Evolutionary conservation across 176 grass and related monocot genomes (phyloP), one percentile per base, ranked within the genome.

Genomic region (Oryza glaberrima): DNA sequence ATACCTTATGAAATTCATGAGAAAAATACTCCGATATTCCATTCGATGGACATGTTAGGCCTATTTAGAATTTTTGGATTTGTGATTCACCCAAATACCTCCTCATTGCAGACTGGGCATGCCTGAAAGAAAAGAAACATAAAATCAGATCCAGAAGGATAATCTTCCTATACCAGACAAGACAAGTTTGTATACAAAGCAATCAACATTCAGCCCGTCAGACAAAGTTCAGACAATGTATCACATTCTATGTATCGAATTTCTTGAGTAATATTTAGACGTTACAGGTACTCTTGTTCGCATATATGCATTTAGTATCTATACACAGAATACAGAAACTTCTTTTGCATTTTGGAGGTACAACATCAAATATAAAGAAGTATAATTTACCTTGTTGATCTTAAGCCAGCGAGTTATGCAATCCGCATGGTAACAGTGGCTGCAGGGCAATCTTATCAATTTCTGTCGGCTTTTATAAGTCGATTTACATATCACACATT

Each of bases 381-480:
- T 45, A n/a, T 52, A 86, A 3, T 38, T 36, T 85, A 93, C 94
- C 89, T 93, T 96, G 83, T 91, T 96, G 81, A 91, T 88, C 81
- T 90, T 92, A 75, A 96, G 86, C 94, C 94, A 96, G 75, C 81
- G 88, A 54, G 86, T 90, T 75, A 96, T 91, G 80, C 91, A 96
- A 44, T 69, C 20, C 54, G 83, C 89, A 88, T 96, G 94, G 52
- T 93, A 96, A 45, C 76, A 81, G 67, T 96, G 94, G 69, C 77
- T 79, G 41, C 94, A 96, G 67, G 94, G 91, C 70, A 96, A 73
- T 66, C 43, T 93, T 81, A 96, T 93, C 84, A 96, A 47, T 38
- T 73, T 89, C 48, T 96, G 67, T 40, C 75, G 77, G 67, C 85
- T 93, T 82, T 81, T 89, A 71, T 89, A 96, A 49, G 75, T 78